phyloP scores from a whole-genome alignment of 768 basidiomycete genomes.

The Mycena amicta region DNA sequence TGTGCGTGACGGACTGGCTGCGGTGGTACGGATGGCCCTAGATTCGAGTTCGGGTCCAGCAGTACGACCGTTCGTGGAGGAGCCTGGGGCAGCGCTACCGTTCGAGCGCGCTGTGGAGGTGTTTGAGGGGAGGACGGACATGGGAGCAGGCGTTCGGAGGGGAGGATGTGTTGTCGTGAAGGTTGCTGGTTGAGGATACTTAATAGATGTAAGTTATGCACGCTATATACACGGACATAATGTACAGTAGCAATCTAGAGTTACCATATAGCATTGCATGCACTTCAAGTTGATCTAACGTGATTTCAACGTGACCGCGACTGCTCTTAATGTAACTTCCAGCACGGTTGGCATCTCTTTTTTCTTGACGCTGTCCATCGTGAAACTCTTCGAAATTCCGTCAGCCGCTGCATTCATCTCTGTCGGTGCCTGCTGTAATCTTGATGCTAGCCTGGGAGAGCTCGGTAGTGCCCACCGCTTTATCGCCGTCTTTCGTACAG shows the following conservation, averaged over 20 bases:
- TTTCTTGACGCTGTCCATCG: too few species aligned
- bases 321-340: too few species aligned
- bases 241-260: too few species aligned
- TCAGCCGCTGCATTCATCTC: too few species aligned
- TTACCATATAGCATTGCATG: neutral
- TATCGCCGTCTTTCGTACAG: neutral
- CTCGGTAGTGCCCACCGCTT: neutral
- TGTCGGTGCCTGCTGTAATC: too few species aligned
- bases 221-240: neutral
- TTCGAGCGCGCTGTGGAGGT: slow-evolving; percentile 59
- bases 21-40: slow-evolving; percentile 43
- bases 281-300: too few species aligned
- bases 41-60: slow-evolving; percentile 38
- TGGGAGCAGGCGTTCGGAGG: slow-evolving; percentile 35
- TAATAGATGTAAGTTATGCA: neutral
- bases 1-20: slow-evolving; percentile 53
- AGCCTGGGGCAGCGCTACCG: slow-evolving; percentile 40
- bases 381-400: too few species aligned
- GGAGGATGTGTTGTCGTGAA: slow-evolving; percentile 47
- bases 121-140: slow-evolving; percentile 38
- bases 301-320: too few species aligned
- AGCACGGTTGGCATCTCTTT: too few species aligned
- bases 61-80: slow-evolving; percentile 50
- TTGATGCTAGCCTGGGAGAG: too few species aligned
- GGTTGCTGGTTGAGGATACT: slow-evolving; percentile 36